phyloP scores from a whole-genome alignment of 306 rosid genomes.

The Malus fusca region DNA sequence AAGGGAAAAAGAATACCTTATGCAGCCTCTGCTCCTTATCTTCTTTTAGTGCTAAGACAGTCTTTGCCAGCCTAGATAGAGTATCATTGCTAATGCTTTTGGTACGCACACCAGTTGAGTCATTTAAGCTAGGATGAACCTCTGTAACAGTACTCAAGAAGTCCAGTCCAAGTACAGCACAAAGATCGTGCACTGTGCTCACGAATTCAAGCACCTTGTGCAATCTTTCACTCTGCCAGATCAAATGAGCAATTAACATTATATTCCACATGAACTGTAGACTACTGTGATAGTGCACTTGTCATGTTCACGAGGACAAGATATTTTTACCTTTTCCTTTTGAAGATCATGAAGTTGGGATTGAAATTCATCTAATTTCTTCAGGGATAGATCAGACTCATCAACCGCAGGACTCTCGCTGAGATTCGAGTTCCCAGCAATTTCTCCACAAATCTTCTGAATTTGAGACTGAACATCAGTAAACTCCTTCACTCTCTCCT shows the following conservation, averaged over 20 bases:
- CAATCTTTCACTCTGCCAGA: constrained; percentile 75
- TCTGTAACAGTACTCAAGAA: constrained; percentile 89
- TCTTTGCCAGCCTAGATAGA: constrained; percentile 76
- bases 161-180: constrained; percentile 97
- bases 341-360: constrained; percentile 93
- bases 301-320: not conserved
- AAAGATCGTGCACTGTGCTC: constrained; percentile 85
- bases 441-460: constrained; percentile 90
- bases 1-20: constrained; percentile 34
- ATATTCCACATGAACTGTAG: not conserved
- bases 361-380: constrained; percentile 80
- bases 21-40: constrained; percentile 77
- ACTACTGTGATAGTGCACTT: not conserved
- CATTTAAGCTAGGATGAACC: constrained; percentile 96
- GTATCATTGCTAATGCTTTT: constrained; percentile 96
- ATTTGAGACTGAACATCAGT: constrained; percentile 83
- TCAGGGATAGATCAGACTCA: constrained; percentile 75
- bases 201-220: constrained; percentile 87
- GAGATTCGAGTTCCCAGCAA: constrained; percentile 59
- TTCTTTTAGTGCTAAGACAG: constrained; percentile 59
- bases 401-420: constrained; percentile 55
- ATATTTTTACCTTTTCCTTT: constrained; percentile 73
- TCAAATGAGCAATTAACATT: constrained; percentile 16
- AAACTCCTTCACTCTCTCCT: constrained; percentile 83
- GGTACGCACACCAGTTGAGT: constrained; percentile 81